Base-by-base conservation (phyloP, 2,329 filamentous ascomycete species). In the Pseudogymnoascus sp. region DNA sequence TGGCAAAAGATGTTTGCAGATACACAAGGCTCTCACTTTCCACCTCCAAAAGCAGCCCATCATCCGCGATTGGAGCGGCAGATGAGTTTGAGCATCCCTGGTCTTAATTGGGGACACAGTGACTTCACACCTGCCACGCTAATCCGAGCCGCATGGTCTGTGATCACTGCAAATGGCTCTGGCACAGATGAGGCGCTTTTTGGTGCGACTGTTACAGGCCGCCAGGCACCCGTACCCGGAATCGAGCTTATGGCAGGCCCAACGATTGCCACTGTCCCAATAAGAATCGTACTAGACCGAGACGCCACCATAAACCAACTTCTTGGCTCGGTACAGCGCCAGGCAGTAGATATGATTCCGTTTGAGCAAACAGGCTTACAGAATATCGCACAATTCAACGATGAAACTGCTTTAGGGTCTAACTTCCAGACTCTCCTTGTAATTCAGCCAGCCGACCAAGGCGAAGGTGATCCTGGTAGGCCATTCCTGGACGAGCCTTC, bases 321-420 rank as follows among this genome's bases (percentile, higher is more conserved):
- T 5, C 42, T 63, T 16, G 9, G 12, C 12, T 23, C 16, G 4
- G 41, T 63, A n/a, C 62, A 63, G 42, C 23, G 58, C 16, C 72
- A 76, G 49, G 77, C 76, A 1, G 74, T 79, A 0, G 71, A 77
- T 6, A 78, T 80, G 65, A 81, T 83, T 19, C 79, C 79, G 1
- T 77, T 82, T 67, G 77, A 84, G 64, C 81, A 84, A 64, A 70
- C 77, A 14, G 68, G 68, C 3, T 25, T 69, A 14, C 63, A 67
- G 36, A 64, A 62, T n/a, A 70, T 70, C 12, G 62, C 64, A 16
- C 33, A 35, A 16, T 39, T 69, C 19, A 62, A 64, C 8, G 19
- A 16, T 9, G 65, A 66, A 30, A 61, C 63, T 9, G 58, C 59
- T 1, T 55, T 61, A 30, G 66, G 64, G 7, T 69, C 64, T 14